These are phyloP conservation scores for Juglanconis sp. DNA, from an alignment of 2,329 filamentous ascomycete genomes.

Conservation along the genomic window DNA sequence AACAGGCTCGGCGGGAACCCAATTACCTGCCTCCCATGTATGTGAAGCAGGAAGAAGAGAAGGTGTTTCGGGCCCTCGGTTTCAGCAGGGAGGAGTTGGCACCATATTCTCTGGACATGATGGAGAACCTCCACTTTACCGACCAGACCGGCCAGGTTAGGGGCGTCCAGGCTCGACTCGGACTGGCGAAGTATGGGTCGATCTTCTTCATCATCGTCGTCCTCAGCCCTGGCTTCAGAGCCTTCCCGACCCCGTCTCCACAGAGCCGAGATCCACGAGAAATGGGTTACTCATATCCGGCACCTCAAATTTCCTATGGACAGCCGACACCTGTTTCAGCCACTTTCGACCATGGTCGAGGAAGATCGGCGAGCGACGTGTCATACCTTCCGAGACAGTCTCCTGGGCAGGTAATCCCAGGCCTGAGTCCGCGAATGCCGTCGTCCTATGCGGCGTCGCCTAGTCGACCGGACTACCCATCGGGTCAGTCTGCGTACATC, in stretches of 20 bases:
- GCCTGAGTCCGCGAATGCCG: constrained; percentile 39
- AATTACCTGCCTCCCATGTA: constrained; percentile 65
- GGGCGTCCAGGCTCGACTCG: constrained; percentile 48
- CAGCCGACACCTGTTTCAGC: constrained; percentile 46
- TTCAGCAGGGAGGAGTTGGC: constrained; percentile 52
- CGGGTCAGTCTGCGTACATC: constrained; percentile 44
- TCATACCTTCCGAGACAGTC: constrained; percentile 25
- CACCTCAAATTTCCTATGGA: constrained; percentile 34
- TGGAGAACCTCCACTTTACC: constrained; percentile 54
- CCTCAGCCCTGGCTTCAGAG: constrained; percentile 35
- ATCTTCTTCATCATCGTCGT: constrained; percentile 60
- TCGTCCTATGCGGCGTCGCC: constrained; percentile 46
- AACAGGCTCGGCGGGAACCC: constrained; percentile 56
- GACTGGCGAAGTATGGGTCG: constrained; percentile 57
- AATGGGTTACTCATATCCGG: constrained; percentile 39
- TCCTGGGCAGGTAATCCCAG: constrained; percentile 32
- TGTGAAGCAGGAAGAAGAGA: constrained; percentile 50
- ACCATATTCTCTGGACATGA: constrained; percentile 49
- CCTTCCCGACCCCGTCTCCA: constrained; percentile 42
- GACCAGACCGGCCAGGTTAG: constrained; percentile 50
- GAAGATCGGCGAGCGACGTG: constrained; percentile 33
- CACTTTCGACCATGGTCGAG: constrained; percentile 44
- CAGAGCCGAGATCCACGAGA: constrained; percentile 42
- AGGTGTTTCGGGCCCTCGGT: constrained; percentile 52
- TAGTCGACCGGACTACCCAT: constrained; percentile 41